phyloP scores from a whole-genome alignment of 2,329 filamentous ascomycete genomes.

The Colletotrichum sp. region DNA sequence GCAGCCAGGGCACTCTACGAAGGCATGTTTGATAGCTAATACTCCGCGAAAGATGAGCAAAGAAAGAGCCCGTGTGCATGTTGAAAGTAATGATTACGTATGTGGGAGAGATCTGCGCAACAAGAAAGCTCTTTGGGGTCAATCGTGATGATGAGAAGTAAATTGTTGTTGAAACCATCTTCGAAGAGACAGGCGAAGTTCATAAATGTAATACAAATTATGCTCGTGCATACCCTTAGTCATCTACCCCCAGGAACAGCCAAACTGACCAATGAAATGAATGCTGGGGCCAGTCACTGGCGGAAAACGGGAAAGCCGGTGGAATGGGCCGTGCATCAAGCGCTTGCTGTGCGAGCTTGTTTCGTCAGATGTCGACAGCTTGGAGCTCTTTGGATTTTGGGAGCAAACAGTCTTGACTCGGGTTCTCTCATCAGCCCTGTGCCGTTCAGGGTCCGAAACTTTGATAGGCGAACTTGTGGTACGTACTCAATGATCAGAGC shows the following conservation, averaged over 20 bases:
- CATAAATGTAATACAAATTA: not conserved
- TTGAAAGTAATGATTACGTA: rapidly evolving
- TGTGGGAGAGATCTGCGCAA: no score
- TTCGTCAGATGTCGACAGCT: constrained; percentile 2
- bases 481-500: not conserved
- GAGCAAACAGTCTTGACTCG: not conserved
- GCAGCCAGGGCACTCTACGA: no score
- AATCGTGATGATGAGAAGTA: no score
- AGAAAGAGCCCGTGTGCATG: not conserved
- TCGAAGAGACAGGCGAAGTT: rapidly evolving
- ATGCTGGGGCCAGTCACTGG: not conserved
- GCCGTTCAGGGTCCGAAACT: not conserved
- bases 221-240: not conserved
- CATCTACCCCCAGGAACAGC: rapidly evolving
- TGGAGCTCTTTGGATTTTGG: not conserved
- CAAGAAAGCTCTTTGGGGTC: no score
- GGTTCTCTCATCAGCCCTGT: not conserved
- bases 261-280: not conserved
- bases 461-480: not conserved
- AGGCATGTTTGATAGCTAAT: not conserved
- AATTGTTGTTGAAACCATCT: not conserved
- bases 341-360: not conserved
- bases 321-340: not conserved
- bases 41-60: rapidly evolving
- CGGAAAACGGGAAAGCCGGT: not conserved